Evolutionary conservation across 2,329 filamentous ascomycete species (phyloP).

Genomic region (Blumeriella jaapii): DNA sequence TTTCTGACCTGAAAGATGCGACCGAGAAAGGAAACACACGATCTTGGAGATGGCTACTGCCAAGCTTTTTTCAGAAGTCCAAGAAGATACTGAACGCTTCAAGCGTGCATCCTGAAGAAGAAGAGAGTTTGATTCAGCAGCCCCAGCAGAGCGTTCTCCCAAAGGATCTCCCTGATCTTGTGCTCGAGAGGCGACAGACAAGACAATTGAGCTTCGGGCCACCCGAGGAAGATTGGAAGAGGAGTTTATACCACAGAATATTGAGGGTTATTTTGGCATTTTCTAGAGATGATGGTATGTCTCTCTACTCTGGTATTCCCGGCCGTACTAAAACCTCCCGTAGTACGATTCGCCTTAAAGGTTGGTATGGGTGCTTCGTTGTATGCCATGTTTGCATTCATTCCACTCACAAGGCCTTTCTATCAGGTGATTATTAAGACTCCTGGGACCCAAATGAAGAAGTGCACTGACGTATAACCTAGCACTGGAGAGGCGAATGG

Average conservation of each 20-base stretch:
- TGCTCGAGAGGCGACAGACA: slow-evolving; percentile 12
- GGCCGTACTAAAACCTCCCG: slow-evolving; percentile 18
- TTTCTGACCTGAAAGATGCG: slow-evolving; percentile 73
- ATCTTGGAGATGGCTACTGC: slow-evolving; percentile 75
- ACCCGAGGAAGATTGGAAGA: slow-evolving; percentile 5
- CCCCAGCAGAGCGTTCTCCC: slow-evolving; percentile 13
- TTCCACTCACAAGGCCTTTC: slow-evolving; percentile 62
- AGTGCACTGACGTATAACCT: no score
- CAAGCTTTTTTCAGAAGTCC: no score
- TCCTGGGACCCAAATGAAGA: no score
- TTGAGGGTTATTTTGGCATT: slow-evolving; percentile 45
- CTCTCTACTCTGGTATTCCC: slow-evolving; percentile 16
- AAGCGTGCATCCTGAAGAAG: slow-evolving; percentile 20
- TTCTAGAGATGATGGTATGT: slow-evolving; percentile 50
- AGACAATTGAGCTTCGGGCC: slow-evolving; percentile 6
- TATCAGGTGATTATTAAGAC: no score
- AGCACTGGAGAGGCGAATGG: slow-evolving; percentile 79
- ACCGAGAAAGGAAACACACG: slow-evolving; percentile 49
- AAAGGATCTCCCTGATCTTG: slow-evolving; percentile 19
- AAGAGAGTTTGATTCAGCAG: slow-evolving; percentile 21
- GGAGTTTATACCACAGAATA: slow-evolving; percentile 30
- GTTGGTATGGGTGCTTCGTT: slow-evolving; percentile 82
- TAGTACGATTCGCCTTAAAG: slow-evolving; percentile 70
- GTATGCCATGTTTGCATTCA: slow-evolving; percentile 82
- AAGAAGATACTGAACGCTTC: background rate